These are phyloP conservation scores for Hypoxylon sp. DNA, from an alignment of 2,329 filamentous ascomycete genomes.

Conservation along the genomic window DNA sequence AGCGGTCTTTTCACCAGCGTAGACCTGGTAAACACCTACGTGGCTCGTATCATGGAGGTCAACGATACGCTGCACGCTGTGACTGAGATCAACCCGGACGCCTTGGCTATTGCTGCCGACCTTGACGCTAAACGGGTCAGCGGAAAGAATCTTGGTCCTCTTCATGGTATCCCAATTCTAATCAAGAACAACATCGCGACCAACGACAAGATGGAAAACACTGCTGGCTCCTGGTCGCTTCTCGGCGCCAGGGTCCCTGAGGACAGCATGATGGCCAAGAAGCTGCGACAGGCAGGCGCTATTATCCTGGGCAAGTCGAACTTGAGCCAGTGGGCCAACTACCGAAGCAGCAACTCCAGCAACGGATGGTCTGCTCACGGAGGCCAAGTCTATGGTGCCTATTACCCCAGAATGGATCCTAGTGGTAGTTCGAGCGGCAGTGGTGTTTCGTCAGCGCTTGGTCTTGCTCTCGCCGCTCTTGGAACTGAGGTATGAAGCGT, in stretches of 20 bases:
- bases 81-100: constrained; percentile 54
- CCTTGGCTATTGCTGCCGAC: constrained; percentile 52
- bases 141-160: constrained; percentile 54
- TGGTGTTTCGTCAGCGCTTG: constrained; percentile 68
- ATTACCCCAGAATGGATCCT: constrained; percentile 71
- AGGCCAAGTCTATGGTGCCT: constrained; percentile 71
- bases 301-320: constrained; percentile 76
- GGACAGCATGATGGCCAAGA: constrained; percentile 70
- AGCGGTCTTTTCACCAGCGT: constrained; percentile 47
- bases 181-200: constrained; percentile 77
- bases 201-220: constrained; percentile 64
- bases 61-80: constrained; percentile 52
- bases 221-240: constrained; percentile 71
- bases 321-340: constrained; percentile 74
- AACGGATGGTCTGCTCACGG: constrained; percentile 75
- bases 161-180: constrained; percentile 74
- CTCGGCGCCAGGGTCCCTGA: constrained; percentile 66
- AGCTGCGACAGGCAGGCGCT: constrained; percentile 70
- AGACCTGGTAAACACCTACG: constrained; percentile 50
- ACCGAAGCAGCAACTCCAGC: constrained; percentile 65
- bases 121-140: constrained; percentile 50
- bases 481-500: constrained; percentile 62
- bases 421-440: constrained; percentile 71
- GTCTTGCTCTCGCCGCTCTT: constrained; percentile 67
- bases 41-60: constrained; percentile 52